Base-by-base conservation (phyloP, 345 rosid genomes). In the Laguncularia racemosa region DNA sequence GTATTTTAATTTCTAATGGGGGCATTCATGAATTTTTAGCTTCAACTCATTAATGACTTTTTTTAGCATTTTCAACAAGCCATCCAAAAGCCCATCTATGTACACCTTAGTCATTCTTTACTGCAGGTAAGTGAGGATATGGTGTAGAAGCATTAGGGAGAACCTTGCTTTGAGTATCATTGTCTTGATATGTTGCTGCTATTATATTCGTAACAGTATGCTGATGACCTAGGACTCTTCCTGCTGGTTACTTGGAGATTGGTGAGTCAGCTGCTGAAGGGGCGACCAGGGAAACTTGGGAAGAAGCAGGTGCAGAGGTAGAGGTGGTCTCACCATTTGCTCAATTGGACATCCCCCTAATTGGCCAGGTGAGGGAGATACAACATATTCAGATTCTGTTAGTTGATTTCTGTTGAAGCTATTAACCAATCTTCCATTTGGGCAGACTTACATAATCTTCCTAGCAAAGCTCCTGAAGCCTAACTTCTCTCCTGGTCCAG, bases 211-310 rank as follows among this genome's bases (percentile, higher is more conserved):
- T 33, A 33, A 33, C 40, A 33, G 40, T 33, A 33, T 33, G 9
- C 40, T 33, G 40, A 33, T 33, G 40, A 33, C 40, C 40, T 71
- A 92, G 99, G 99, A 93, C 99, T 12, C 95, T 93, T 67, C 99
- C 99, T 54, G 96, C 98, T 77, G 99, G 99, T 73, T 93, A 86
- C 78, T 20, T 92, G 75, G 98, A 92, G 75, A 83, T 92, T 59
- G 98, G 98, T 14, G 98, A 92, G 71, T 92, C 98, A 44, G 91
- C 97, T 50, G 88, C 91, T 0, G 86, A 86, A 76, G 98, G 98
- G 46, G 98, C 98, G 60, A 76, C 79, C 55, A 75, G 98, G 73
- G 98, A 92, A 75, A 92, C 97, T 48, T 79, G 88, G 97, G 97
- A 93, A 78, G 99, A 89, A 73, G 96, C 99, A 13, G 76, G 84